phyloP scores from a whole-genome alignment of 2,329 filamentous ascomycete species.

The Colletotrichum abscissum region DNA sequence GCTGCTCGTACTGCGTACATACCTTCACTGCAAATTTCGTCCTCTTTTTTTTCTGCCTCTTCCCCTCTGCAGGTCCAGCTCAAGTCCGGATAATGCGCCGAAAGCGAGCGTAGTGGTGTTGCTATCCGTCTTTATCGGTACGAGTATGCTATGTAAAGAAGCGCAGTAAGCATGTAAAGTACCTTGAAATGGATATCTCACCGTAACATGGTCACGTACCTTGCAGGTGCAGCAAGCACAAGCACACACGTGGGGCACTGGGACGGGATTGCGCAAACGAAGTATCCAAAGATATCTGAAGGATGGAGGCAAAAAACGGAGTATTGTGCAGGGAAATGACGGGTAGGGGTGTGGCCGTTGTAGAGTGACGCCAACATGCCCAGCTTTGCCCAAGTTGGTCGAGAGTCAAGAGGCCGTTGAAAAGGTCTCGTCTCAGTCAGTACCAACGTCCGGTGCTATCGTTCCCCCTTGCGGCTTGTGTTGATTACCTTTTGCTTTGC shows the following conservation, averaged over 20 bases:
- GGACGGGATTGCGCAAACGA: constrained; percentile 31
- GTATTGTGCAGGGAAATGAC: constrained; percentile 11
- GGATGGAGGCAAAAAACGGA: constrained; percentile 1
- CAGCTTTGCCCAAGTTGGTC: not conserved
- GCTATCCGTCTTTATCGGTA: too few relatives aligned
- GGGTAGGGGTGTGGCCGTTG: not conserved
- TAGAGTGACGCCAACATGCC: not conserved
- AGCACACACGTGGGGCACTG: constrained; percentile 10
- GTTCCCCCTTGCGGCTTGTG: not conserved
- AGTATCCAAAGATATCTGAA: not conserved
- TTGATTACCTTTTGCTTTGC: too few relatives aligned
- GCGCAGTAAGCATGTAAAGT: not conserved
- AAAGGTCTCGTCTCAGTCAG: not conserved
- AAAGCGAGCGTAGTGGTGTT: not conserved
- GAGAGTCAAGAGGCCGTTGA: constrained; percentile 11
- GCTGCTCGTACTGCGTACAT: too few relatives aligned
- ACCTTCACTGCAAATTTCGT: not conserved
- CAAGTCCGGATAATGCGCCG: not conserved
- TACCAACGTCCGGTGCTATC: not conserved
- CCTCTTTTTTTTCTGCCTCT: not conserved
- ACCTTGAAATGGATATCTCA: constrained; percentile 5
- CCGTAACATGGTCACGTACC: not conserved
- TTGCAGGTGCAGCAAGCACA: not conserved
- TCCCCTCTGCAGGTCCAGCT: not conserved
- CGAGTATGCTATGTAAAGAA: not conserved